Evolutionary conservation across 164 flowering plant genomes (phyloP).

Genomic region (Dillenia turbinata): DNA sequence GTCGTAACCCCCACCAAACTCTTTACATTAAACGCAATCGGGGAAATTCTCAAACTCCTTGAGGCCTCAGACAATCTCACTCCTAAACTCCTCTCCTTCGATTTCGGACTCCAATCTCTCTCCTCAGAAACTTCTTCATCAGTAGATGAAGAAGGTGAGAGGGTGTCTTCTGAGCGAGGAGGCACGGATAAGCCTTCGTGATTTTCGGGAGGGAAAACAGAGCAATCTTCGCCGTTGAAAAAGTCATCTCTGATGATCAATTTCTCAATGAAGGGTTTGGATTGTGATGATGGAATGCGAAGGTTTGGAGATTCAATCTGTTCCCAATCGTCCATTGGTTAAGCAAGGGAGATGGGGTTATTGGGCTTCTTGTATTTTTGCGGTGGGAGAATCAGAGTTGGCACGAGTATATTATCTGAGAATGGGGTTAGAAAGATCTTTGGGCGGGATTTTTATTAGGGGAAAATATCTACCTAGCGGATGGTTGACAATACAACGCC

Average conservation of each 20-base stretch:
- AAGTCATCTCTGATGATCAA: neutral
- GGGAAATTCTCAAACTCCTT: neutral
- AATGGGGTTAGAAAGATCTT: too few relatives aligned
- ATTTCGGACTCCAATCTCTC: neutral
- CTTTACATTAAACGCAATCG: constrained; percentile 4
- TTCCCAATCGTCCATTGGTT: constrained; percentile 13
- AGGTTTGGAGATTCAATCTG: constrained; percentile 7
- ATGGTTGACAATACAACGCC: too few relatives aligned
- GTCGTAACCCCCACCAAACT: constrained; percentile 7
- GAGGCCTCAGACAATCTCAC: constrained; percentile 1
- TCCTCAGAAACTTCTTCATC: neutral
- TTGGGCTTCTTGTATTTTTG: too few relatives aligned
- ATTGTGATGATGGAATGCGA: neutral
- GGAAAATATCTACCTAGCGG: too few relatives aligned
- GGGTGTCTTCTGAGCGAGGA: neutral
- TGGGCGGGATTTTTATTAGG: too few relatives aligned
- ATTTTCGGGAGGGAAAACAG: constrained; percentile 12
- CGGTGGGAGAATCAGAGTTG: too few relatives aligned
- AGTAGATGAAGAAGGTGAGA: neutral
- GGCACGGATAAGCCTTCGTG: constrained; percentile 11
- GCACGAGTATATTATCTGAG: too few relatives aligned
- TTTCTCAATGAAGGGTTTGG: neutral
- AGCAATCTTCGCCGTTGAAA: neutral
- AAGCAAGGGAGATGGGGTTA: too few relatives aligned
- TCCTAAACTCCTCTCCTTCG: constrained; percentile 5